Conservation (phyloP, 2,329 filamentous ascomycete species). For the Orbilia oligospora region DNA sequence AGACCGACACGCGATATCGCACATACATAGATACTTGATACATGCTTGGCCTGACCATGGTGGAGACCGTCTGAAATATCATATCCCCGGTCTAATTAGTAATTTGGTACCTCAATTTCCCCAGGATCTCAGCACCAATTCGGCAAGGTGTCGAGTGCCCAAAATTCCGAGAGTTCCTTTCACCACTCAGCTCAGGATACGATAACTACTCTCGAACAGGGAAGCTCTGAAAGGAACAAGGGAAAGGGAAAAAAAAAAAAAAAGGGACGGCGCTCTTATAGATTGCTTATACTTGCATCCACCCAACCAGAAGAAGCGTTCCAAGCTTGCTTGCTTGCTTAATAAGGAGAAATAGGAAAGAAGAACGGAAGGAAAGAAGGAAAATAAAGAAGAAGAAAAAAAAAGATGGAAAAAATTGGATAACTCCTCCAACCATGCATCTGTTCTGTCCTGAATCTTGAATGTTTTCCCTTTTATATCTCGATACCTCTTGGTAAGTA, state of each 20-base stretch:
- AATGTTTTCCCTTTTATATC: not conserved
- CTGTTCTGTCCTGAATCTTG: conserved; percentile 1
- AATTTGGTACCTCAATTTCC: conserved; percentile 17
- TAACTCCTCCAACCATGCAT: not conserved
- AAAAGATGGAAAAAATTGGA: no score
- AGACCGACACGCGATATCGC: not conserved
- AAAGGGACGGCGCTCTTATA: conserved; percentile 48
- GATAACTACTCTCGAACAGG: conserved; percentile 40
- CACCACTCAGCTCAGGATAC: not conserved
- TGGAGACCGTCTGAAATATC: conserved; percentile 18
- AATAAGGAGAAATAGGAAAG: conserved; percentile 1
- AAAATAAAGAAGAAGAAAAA: not conserved
- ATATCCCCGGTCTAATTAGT: not conserved
- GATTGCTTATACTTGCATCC: conserved; percentile 23
- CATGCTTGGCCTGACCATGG: not conserved
- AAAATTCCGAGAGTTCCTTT: conserved; percentile 9
- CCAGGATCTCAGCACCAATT: conserved; percentile 14
- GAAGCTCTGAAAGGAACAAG: conserved; percentile 26
- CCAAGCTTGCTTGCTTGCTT: conserved; percentile 25
- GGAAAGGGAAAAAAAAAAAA: conserved; percentile 7
- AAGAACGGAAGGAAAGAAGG: not conserved
- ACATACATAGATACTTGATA: not conserved
- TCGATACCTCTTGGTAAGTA: not conserved
- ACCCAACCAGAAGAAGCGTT: conserved; percentile 31
- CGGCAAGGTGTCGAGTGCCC: conserved; percentile 32